A percentile compares a stretch with the other conserved stretches of the same genome.
Evolutionary conservation across 2,329 filamentous ascomycete species (phyloP).

Genomic region (Cladosporium sp.): DNA sequence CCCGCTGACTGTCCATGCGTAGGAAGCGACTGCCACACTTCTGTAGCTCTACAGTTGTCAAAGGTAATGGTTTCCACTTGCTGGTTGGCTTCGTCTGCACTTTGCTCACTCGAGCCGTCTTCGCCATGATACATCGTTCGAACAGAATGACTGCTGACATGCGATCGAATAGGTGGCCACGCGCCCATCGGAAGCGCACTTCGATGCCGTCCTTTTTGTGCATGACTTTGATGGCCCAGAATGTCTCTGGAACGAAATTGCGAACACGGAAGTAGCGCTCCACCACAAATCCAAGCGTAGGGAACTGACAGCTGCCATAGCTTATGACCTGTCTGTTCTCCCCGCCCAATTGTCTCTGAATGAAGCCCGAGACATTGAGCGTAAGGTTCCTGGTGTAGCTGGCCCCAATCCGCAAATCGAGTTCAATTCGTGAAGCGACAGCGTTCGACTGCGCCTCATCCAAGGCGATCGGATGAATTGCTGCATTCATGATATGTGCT

Average conservation of each 20-base stretch:
- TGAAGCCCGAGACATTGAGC: constrained; percentile 70
- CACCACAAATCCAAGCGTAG: constrained; percentile 93
- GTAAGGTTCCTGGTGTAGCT: constrained; percentile 90
- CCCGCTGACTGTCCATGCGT: constrained; percentile 83
- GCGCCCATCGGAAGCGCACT: constrained; percentile 80
- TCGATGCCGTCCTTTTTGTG: constrained; percentile 75
- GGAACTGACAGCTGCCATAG: constrained; percentile 81
- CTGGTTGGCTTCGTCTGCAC: constrained; percentile 88
- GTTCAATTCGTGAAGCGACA: constrained; percentile 83
- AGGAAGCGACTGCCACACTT: constrained; percentile 90
- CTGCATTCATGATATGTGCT: constrained; percentile 86
- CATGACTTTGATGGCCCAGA: constrained; percentile 88
- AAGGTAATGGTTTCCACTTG: constrained; percentile 88
- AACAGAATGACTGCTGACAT: constrained; percentile 78
- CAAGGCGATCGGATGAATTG: constrained; percentile 71
- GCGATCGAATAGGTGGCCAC: constrained; percentile 83
- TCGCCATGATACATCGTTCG: constrained; percentile 77
- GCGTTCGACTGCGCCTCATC: constrained; percentile 87
- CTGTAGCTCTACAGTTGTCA: constrained; percentile 94
- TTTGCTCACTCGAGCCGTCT: constrained; percentile 75
- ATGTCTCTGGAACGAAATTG: constrained; percentile 88
- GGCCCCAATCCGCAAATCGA: constrained; percentile 88
- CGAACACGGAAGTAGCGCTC: constrained; percentile 92
- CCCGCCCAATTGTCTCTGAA: constrained; percentile 62
- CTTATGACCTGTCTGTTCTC: constrained; percentile 61